Conservation (phyloP, 2,329 filamentous ascomycete genomes). For the Arthrobotrys sinensis region DNA sequence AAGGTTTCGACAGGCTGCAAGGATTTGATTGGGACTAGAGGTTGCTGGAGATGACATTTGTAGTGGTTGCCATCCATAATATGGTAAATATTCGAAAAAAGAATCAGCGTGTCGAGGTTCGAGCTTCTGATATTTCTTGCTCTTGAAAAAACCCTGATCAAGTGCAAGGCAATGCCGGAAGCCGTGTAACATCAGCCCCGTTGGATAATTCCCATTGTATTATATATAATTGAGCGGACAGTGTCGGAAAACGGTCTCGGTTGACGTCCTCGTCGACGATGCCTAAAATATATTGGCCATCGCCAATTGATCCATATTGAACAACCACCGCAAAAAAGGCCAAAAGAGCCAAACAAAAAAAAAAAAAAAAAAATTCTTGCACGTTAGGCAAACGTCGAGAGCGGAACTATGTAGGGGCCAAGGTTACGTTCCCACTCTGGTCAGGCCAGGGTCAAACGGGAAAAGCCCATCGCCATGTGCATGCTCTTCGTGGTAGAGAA, state of each 20-base stretch:
- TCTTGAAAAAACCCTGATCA: conserved; percentile 3
- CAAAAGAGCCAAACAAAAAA: conserved; percentile 9
- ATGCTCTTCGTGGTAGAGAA: conserved; percentile 20
- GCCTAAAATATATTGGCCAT: conserved; percentile 32
- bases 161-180: conserved; percentile 34
- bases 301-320: conserved; percentile 1
- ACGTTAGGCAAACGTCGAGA: conserved; percentile 15
- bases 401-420: conserved; percentile 26
- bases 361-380: conserved; percentile 8
- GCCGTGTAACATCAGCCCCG: conserved; percentile 52
- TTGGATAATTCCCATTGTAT: conserved; percentile 26
- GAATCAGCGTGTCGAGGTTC: conserved; percentile 23
- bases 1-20: conserved; percentile 48
- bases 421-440: conserved; percentile 24
- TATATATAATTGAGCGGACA: conserved; percentile 11
- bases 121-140: conserved; percentile 18
- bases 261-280: conserved; percentile 45
- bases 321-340: not conserved
- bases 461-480: conserved; percentile 42
- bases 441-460: conserved; percentile 45
- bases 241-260: conserved; percentile 50
- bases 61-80: conserved; percentile 50
- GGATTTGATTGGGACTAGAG: conserved; percentile 47
- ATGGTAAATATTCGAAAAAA: conserved; percentile 24
- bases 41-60: conserved; percentile 44